Conservation (phyloP, 805 yeast species). For the Candida insectalens region DNA sequence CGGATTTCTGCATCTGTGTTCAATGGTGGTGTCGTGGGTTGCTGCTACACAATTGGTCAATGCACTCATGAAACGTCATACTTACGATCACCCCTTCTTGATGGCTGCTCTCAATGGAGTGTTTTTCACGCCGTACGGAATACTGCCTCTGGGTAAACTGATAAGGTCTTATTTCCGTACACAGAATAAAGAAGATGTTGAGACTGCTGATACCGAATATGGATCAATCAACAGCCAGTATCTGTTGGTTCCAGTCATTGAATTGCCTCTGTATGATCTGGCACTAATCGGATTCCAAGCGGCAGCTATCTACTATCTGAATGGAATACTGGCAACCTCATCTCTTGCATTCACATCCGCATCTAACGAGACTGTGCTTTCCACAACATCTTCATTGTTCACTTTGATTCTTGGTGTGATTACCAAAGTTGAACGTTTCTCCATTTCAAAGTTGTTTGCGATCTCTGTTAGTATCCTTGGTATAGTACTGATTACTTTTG, state of each 20-base stretch:
- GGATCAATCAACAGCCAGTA: not conserved
- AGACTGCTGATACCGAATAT: not conserved
- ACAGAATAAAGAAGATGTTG: not conserved
- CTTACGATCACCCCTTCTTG: conserved; percentile 38
- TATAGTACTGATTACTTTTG: conserved; percentile 33
- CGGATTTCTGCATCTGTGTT: conserved; percentile 32
- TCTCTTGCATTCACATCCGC: conserved; percentile 41
- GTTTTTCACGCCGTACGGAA: conserved; percentile 34
- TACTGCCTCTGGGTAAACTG: conserved; percentile 24
- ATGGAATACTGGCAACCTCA: conserved; percentile 31
- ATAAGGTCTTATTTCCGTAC: not conserved
- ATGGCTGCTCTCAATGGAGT: conserved; percentile 39
- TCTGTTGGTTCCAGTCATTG: conserved; percentile 3
- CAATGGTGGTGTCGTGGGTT: conserved; percentile 39
- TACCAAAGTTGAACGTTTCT: conserved; percentile 31
- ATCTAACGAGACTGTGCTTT: conserved; percentile 40
- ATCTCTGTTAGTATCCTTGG: conserved; percentile 37
- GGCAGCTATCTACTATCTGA: conserved; percentile 31
- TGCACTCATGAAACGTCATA: conserved; percentile 36
- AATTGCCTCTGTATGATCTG: conserved; percentile 22
- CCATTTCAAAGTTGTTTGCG: conserved; percentile 32
- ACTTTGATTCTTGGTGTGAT: conserved; percentile 35
- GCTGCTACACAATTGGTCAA: conserved; percentile 39
- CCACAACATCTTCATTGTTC: conserved; percentile 42
- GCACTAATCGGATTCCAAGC: conserved; percentile 28